Conservation (phyloP, 768 basidiomycete species). For the Leccinum ochraceum region DNA sequence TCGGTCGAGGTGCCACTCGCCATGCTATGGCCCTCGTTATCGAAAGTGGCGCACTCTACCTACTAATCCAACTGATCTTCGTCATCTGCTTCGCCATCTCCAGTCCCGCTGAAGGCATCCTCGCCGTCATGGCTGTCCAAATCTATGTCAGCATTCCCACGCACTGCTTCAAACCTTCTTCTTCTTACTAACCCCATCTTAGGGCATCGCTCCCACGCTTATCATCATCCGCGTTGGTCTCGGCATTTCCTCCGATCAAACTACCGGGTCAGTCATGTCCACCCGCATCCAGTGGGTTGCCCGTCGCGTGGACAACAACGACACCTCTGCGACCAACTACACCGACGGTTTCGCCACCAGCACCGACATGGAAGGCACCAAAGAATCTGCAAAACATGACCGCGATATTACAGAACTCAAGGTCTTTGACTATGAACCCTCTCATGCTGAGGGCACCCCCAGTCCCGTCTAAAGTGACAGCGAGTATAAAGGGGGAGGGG, state of each 20-base stretch:
- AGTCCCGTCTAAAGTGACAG: background rate
- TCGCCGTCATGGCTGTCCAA: constrained; percentile 40
- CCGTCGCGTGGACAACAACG: constrained; percentile 13
- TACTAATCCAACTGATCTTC: constrained; percentile 42
- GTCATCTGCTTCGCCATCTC: constrained; percentile 38
- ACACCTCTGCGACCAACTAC: constrained; percentile 20
- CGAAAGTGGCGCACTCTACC: constrained; percentile 43
- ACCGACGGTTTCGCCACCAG: constrained; percentile 20
- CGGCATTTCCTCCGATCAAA: constrained; percentile 31
- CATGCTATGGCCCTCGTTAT: constrained; percentile 38
- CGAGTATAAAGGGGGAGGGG: background rate
- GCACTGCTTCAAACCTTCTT: background rate
- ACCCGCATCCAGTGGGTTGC: constrained; percentile 28
- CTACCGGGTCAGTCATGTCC: constrained; percentile 14
- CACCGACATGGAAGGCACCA: constrained; percentile 23
- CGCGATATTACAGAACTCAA: constrained; percentile 2
- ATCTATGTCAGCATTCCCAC: constrained; percentile 36
- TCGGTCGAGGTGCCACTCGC: constrained; percentile 18
- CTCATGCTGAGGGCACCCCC: background rate
- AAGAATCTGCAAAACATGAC: constrained; percentile 6
- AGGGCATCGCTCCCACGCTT: constrained; percentile 39
- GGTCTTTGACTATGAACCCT: background rate
- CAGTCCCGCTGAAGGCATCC: constrained; percentile 37
- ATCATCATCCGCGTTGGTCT: constrained; percentile 38
- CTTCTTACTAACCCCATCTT: background rate